Conservation (phyloP, 495 filamentous ascomycete species). For the Penicillium verhagenii region DNA sequence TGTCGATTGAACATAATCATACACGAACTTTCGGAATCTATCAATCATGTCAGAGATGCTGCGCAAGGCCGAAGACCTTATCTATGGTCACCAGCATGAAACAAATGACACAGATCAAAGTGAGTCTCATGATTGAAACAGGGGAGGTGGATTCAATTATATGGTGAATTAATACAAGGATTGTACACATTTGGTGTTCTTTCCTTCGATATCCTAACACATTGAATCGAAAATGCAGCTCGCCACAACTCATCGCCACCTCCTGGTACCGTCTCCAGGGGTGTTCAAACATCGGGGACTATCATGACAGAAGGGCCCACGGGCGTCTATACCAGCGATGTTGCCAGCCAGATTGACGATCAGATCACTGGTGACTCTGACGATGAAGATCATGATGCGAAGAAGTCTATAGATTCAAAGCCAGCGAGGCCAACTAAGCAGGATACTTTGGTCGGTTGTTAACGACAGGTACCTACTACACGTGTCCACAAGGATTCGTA, state of each 20-base stretch:
- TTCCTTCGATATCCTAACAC: neutral
- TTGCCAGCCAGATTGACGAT: neutral
- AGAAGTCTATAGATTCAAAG: neutral
- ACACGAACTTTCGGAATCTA: neutral
- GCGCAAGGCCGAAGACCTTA: neutral
- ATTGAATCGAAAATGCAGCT: neutral
- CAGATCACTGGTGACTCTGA: neutral
- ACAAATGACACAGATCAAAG: neutral
- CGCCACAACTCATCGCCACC: neutral
- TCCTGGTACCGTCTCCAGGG: neutral
- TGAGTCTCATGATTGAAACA: neutral
- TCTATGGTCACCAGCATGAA: neutral
- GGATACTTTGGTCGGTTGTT: neutral
- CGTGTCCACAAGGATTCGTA: too few species aligned
- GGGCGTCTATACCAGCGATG: neutral
- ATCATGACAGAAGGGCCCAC: neutral
- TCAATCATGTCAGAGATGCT: conserved; percentile 1
- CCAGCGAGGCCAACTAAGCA: neutral
- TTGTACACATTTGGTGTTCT: neutral
- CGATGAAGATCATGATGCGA: neutral
- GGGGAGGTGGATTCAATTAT: neutral
- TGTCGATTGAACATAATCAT: neutral
- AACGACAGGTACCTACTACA: too few species aligned
- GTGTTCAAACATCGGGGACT: neutral
- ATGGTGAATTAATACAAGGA: conserved; percentile 1